phyloP scores from a whole-genome alignment of 495 filamentous ascomycete genomes.

The Opeltia flavorubescens region DNA sequence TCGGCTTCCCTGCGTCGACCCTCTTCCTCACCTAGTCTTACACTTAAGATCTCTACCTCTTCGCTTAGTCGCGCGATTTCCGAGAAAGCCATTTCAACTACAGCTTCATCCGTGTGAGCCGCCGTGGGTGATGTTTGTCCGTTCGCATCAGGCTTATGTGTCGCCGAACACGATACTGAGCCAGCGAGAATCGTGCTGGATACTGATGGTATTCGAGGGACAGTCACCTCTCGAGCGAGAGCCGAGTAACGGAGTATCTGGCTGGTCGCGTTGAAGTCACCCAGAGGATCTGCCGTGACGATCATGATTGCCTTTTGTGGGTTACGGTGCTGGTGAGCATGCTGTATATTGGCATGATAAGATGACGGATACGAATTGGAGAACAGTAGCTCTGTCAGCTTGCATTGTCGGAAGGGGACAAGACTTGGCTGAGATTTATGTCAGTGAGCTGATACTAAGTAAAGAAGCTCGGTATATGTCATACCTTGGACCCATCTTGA shows the following conservation, averaged over 20 bases:
- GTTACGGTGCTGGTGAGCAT: constrained; percentile 25
- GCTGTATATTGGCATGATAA: constrained; percentile 30
- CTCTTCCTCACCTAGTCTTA: constrained; percentile 48
- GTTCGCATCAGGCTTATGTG: constrained; percentile 23
- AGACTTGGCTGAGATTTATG: constrained; percentile 42
- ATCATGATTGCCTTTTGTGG: constrained; percentile 91
- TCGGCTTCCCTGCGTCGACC: constrained; percentile 42
- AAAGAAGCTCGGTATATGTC: constrained; percentile 10
- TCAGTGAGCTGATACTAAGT: neutral
- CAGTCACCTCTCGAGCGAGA: constrained; percentile 81
- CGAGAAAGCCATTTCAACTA: constrained; percentile 47
- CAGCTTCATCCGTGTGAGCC: constrained; percentile 48
- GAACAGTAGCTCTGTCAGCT: constrained; percentile 90
- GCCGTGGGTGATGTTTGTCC: constrained; percentile 36
- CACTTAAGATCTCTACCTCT: constrained; percentile 51
- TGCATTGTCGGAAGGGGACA: constrained; percentile 90
- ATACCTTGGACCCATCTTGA: constrained; percentile 59
- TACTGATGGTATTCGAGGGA: constrained; percentile 72
- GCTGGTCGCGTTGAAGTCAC: constrained; percentile 91
- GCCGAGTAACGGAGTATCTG: constrained; percentile 95
- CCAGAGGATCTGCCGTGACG: constrained; percentile 84
- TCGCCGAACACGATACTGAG: constrained; percentile 20
- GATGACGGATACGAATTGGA: constrained; percentile 81
- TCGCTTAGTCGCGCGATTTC: constrained; percentile 62
- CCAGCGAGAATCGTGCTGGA: constrained; percentile 45